Conservation (phyloP, 805 yeast species). For the Lachancea sp. region DNA sequence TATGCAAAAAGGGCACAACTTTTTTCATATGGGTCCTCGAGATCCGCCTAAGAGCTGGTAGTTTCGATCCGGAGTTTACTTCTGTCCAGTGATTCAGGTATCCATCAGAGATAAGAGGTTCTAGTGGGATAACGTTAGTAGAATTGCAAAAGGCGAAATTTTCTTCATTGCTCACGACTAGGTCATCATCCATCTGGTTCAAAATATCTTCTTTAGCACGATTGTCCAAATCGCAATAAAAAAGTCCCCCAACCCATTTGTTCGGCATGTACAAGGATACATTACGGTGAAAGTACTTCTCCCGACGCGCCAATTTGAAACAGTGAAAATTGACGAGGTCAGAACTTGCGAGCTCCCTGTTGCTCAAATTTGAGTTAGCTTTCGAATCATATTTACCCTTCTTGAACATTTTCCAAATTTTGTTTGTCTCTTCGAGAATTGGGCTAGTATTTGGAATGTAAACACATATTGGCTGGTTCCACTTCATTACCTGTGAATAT, state of each 20-base stretch:
- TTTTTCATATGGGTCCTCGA: conserved; percentile 32
- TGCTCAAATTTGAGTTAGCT: neutral
- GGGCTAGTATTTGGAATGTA: conserved; percentile 1
- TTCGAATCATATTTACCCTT: neutral
- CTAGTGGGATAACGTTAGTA: conserved; percentile 38
- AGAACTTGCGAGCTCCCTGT: conserved; percentile 1
- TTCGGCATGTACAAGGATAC: conserved; percentile 46
- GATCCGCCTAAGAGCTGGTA: conserved; percentile 13
- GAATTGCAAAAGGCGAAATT: conserved; percentile 30
- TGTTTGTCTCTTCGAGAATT: neutral
- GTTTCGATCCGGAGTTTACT: conserved; percentile 19
- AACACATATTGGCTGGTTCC: conserved; percentile 45
- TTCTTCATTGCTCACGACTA: conserved; percentile 4
- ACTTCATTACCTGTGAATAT: conserved; percentile 38
- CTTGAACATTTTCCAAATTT: neutral
- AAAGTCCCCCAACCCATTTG: conserved; percentile 60
- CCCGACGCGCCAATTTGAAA: conserved; percentile 53
- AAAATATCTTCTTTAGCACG: conserved; percentile 25
- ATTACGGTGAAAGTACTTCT: conserved; percentile 43
- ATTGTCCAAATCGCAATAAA: conserved; percentile 40
- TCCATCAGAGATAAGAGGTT: conserved; percentile 57
- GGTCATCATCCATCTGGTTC: conserved; percentile 9
- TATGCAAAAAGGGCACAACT: conserved; percentile 51
- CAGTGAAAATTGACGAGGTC: conserved; percentile 35
- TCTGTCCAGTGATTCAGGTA: conserved; percentile 43